Evolutionary conservation across 225 moss, liverwort and hornwort genomes (phyloP).

Genomic region (Physcomitrium patens): DNA sequence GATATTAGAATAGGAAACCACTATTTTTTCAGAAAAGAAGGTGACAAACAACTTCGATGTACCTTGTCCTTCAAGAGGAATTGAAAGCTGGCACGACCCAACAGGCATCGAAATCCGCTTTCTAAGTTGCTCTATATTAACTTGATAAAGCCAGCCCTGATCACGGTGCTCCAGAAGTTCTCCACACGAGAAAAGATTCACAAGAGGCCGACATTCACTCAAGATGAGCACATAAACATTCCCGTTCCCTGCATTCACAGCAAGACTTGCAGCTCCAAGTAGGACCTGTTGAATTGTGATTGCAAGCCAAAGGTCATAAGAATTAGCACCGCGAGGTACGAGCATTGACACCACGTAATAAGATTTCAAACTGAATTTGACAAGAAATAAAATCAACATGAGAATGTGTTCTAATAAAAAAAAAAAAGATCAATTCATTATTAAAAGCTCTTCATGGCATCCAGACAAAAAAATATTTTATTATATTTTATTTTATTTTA

Average conservation of each 20-base stretch:
- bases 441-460: neutral
- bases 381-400: too few relatives aligned
- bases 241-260: conserved; percentile 38
- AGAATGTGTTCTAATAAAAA: too few relatives aligned
- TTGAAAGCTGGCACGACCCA: conserved; percentile 69
- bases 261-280: conserved; percentile 63
- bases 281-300: conserved; percentile 42
- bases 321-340: conserved; percentile 1
- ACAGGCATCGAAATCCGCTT: conserved; percentile 59
- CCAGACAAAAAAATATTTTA: neutral
- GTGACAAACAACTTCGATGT: conserved; percentile 13
- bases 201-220: conserved; percentile 69
- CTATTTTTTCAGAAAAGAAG: neutral
- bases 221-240: conserved; percentile 56
- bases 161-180: conserved; percentile 67
- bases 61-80: conserved; percentile 41
- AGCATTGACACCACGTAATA: neutral
- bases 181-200: conserved; percentile 65
- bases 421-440: too few relatives aligned
- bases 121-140: conserved; percentile 47
- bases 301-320: conserved; percentile 12
- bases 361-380: too few relatives aligned
- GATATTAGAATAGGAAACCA: neutral
- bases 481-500: too few relatives aligned
- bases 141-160: conserved; percentile 71